Conservation (phyloP, 768 basidiomycete genomes). For the Pisolithus marmoratus region DNA sequence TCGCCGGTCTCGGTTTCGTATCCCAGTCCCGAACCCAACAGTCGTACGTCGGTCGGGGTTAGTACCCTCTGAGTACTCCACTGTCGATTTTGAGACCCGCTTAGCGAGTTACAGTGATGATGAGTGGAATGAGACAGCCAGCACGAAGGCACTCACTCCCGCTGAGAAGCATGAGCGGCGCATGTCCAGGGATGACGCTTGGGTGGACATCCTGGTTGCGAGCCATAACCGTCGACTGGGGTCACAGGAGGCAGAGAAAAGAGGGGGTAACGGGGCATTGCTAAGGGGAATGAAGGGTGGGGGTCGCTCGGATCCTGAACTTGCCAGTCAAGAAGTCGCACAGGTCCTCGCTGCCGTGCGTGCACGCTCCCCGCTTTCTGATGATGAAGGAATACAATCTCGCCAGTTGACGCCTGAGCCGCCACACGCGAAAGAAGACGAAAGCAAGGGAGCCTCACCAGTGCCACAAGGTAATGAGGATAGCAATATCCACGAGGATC, state of each 20-base stretch:
- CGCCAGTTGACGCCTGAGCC: constrained; percentile 17
- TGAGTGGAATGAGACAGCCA: constrained; percentile 37
- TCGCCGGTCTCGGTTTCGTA: constrained; percentile 52
- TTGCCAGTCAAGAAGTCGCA: constrained; percentile 68
- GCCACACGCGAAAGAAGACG: background rate
- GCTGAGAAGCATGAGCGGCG: constrained; percentile 37
- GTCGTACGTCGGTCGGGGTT: constrained; percentile 43
- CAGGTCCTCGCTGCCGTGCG: constrained; percentile 59
- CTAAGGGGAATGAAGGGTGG: constrained; percentile 26
- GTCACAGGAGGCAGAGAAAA: constrained; percentile 47
- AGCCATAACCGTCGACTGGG: constrained; percentile 45
- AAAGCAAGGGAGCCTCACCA: background rate
- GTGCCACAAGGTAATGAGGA: constrained; percentile 20
- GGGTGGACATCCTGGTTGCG: constrained; percentile 83
- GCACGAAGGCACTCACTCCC: constrained; percentile 35
- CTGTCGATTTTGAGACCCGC: constrained; percentile 79
- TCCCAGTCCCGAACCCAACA: constrained; percentile 54
- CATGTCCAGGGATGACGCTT: constrained; percentile 62
- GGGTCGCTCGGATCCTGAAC: constrained; percentile 54
- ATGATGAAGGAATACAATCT: constrained; percentile 34
- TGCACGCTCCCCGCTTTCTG: constrained; percentile 31
- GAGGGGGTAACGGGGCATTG: constrained; percentile 21
- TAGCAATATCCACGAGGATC: constrained; percentile 37
- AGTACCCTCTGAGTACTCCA: constrained; percentile 71
- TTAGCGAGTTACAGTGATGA: constrained; percentile 58